phyloP scores from a whole-genome alignment of 495 filamentous ascomycete species.

The Penicillium atrosanguineum region DNA sequence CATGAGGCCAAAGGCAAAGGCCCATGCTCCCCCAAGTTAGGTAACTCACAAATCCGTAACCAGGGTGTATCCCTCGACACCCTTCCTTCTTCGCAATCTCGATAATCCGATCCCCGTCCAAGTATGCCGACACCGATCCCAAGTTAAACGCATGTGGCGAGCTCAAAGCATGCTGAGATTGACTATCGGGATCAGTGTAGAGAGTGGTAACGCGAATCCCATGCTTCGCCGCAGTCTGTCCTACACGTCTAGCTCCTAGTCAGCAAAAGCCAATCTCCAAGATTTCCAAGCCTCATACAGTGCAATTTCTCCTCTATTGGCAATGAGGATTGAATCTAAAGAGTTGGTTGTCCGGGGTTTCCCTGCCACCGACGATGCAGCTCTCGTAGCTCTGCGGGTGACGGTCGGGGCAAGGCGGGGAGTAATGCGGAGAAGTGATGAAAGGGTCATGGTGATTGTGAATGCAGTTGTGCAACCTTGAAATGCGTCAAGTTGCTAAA shows the following conservation, averaged over 20 bases:
- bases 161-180: conserved; percentile 82
- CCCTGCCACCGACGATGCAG: conserved; percentile 34
- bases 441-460: conserved; percentile 36
- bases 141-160: conserved; percentile 80
- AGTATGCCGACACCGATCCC: conserved; percentile 76
- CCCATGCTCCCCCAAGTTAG: too few relatives aligned
- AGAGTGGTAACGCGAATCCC: conserved; percentile 93
- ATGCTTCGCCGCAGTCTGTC: conserved; percentile 77
- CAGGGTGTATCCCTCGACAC: conserved; percentile 89
- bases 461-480: conserved; percentile 4
- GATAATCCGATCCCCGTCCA: conserved; percentile 92
- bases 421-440: conserved; percentile 47
- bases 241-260: conserved; percentile 61
- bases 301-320: conserved; percentile 96
- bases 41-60: conserved; percentile 83
- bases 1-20: neutral
- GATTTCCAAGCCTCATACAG: conserved; percentile 50
- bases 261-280: neutral
- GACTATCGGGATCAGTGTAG: conserved; percentile 89
- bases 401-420: conserved; percentile 38
- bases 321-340: conserved; percentile 86
- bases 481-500: conserved; percentile 5
- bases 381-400: conserved; percentile 33
- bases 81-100: conserved; percentile 77
- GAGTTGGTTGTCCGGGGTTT: conserved; percentile 35